Conservation (phyloP, 2,329 filamentous ascomycete species). For the Bisporella sp. region DNA sequence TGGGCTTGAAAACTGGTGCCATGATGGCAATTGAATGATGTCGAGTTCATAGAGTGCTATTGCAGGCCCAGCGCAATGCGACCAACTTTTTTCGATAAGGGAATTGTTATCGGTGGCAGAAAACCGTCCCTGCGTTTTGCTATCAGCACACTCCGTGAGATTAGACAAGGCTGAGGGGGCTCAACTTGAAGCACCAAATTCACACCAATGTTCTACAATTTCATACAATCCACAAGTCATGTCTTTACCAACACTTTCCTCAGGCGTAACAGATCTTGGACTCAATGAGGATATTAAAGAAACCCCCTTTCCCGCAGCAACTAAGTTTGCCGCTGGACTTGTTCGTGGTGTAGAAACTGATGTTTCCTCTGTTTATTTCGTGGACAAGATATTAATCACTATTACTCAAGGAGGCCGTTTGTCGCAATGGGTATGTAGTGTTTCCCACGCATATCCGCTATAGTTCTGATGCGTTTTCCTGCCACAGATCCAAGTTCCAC, state of each 20-base stretch:
- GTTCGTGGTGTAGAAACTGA: constrained; percentile 67
- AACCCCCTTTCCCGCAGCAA: constrained; percentile 21
- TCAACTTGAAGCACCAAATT: background rate
- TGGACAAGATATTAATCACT: constrained; percentile 86
- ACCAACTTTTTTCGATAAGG: background rate
- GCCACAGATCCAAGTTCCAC: constrained; percentile 66
- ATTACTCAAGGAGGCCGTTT: constrained; percentile 79
- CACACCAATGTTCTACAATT: too few relatives aligned
- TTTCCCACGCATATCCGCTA: background rate
- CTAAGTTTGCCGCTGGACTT: constrained; percentile 41
- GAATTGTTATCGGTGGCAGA: too few relatives aligned
- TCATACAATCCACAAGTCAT: constrained; percentile 5
- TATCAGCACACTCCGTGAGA: too few relatives aligned
- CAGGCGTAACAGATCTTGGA: constrained; percentile 7
- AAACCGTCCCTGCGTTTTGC: too few relatives aligned
- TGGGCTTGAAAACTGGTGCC: constrained; percentile 46
- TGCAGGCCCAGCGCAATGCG: background rate
- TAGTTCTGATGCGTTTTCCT: background rate
- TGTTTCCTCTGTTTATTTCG: constrained; percentile 66
- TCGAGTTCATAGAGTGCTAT: too few relatives aligned
- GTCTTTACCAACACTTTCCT: constrained; percentile 10
- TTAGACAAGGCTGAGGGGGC: constrained; percentile 6
- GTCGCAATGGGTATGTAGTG: constrained; percentile 76
- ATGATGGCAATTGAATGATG: constrained; percentile 6
- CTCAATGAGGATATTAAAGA: constrained; percentile 8